These are phyloP conservation scores for Meira nashicola DNA, from an alignment of 1,284 basidiomycete species.

Conservation along the genomic window DNA sequence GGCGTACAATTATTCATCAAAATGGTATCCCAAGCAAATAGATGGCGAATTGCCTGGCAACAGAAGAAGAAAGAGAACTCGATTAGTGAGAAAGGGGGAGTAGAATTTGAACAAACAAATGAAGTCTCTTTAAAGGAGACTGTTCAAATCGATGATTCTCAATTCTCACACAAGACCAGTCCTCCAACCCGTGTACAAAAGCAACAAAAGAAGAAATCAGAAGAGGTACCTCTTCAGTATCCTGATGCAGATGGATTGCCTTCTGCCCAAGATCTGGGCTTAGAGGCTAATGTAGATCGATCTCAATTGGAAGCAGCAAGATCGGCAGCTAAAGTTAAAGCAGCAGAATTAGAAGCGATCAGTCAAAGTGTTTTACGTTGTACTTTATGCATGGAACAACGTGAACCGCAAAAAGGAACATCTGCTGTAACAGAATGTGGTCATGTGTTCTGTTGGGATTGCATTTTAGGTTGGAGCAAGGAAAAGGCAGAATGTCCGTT, in stretches of 20 bases:
- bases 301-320: constrained; percentile 13
- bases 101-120: constrained; percentile 12
- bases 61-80: constrained; percentile 16
- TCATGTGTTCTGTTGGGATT: constrained; percentile 89
- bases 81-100: background rate
- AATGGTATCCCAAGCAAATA: constrained; percentile 22
- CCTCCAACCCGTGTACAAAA: background rate
- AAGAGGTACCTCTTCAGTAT: constrained; percentile 18
- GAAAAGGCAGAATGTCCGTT: constrained; percentile 63
- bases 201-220: background rate
- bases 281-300: constrained; percentile 1
- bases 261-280: constrained; percentile 11
- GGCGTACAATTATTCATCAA: constrained; percentile 50
- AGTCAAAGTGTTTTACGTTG: constrained; percentile 38
- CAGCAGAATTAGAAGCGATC: constrained; percentile 21
- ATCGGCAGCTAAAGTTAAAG: constrained; percentile 17
- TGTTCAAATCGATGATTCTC: constrained; percentile 17
- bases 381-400: constrained; percentile 52
- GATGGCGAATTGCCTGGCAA: constrained; percentile 14
- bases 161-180: constrained; percentile 15
- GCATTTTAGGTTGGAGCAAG: constrained; percentile 78
- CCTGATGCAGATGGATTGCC: constrained; percentile 17
- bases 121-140: constrained; percentile 8
- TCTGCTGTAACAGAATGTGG: constrained; percentile 86
- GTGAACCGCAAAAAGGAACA: constrained; percentile 50